A percentile compares a stretch with the other conserved stretches of the same genome.
These are phyloP conservation scores for Tillandsia fasciculata DNA, from an alignment of 176 grass and related monocot species.

Conservation along the genomic window DNA sequence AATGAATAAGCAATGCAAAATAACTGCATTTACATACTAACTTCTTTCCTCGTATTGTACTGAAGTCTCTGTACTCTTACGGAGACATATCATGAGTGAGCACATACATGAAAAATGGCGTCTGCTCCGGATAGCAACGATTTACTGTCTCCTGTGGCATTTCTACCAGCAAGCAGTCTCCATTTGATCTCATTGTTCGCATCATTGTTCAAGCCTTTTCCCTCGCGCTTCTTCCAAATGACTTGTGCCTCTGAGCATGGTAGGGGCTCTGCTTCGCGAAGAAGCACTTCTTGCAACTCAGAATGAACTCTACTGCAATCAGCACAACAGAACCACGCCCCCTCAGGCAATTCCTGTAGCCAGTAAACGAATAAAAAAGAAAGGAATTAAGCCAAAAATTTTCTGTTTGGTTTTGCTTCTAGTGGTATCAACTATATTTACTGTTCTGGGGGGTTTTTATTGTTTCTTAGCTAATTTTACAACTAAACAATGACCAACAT, in stretches of 20 bases:
- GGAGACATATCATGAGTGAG: not conserved
- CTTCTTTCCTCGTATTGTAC: too few relatives aligned
- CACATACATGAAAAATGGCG: constrained; percentile 86
- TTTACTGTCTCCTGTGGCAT: constrained; percentile 60
- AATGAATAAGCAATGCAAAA: not conserved
- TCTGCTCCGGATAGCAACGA: constrained; percentile 73
- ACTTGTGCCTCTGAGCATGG: constrained; percentile 34
- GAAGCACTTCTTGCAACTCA: constrained; percentile 42
- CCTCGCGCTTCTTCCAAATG: constrained; percentile 59
- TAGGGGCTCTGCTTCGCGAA: constrained; percentile 38
- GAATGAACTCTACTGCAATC: constrained; percentile 54
- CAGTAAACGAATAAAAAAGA: too few relatives aligned
- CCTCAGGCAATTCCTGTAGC: constrained; percentile 68
- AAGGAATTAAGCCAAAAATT: too few relatives aligned
- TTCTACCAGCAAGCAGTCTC: constrained; percentile 73
- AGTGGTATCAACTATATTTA: too few relatives aligned
- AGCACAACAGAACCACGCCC: constrained; percentile 72
- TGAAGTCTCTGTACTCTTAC: too few relatives aligned
- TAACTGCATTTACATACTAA: not conserved
- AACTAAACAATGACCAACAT: too few relatives aligned
- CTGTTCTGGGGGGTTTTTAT: not conserved
- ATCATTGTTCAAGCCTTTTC: constrained; percentile 39
- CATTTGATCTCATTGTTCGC: constrained; percentile 57
- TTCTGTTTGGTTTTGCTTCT: too few relatives aligned
- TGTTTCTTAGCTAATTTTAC: not conserved